Conservation (phyloP, 2,329 filamentous ascomycete genomes). For the Hymenoscyphus repandus region DNA sequence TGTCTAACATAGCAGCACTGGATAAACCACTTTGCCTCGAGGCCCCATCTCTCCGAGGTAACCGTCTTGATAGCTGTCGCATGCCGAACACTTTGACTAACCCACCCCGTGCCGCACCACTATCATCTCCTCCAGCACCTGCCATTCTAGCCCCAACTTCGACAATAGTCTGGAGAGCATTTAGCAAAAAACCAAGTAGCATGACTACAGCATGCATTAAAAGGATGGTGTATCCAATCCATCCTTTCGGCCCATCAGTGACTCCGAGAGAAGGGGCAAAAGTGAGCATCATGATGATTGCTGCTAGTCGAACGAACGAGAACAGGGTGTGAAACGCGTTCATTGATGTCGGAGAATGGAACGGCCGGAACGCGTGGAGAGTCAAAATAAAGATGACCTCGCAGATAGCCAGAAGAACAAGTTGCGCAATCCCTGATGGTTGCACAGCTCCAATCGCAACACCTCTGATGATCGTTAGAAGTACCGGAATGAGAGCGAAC, state of each 20-base stretch:
- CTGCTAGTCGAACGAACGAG: conserved; percentile 68
- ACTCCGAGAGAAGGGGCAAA: conserved; percentile 83
- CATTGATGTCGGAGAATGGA: conserved; percentile 90
- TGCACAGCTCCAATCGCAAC: conserved; percentile 91
- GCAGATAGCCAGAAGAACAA: conserved; percentile 87
- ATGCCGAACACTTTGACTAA: conserved; percentile 88
- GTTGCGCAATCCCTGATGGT: conserved; percentile 85
- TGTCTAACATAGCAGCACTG: conserved; percentile 71
- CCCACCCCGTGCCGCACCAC: conserved; percentile 70
- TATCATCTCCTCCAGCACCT: conserved; percentile 74
- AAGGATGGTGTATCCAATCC: conserved; percentile 91
- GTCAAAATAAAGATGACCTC: conserved; percentile 88
- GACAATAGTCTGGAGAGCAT: conserved; percentile 82
- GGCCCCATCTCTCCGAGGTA: conserved; percentile 53
- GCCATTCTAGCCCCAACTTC: conserved; percentile 80
- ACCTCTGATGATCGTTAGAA: conserved; percentile 79
- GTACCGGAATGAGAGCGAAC: conserved; percentile 81
- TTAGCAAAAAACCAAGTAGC: conserved; percentile 88
- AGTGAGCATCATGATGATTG: conserved; percentile 69
- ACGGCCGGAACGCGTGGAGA: conserved; percentile 83
- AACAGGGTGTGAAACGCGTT: conserved; percentile 92
- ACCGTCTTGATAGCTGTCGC: conserved; percentile 75
- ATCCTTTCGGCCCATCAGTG: conserved; percentile 74
- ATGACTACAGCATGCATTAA: conserved; percentile 80
- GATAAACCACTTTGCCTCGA: conserved; percentile 79